Percentiles rank a stretch among this genome's conserved stretches.
Conservation (phyloP, 2,329 filamentous ascomycete species). For the Aspergillus japonicus region DNA sequence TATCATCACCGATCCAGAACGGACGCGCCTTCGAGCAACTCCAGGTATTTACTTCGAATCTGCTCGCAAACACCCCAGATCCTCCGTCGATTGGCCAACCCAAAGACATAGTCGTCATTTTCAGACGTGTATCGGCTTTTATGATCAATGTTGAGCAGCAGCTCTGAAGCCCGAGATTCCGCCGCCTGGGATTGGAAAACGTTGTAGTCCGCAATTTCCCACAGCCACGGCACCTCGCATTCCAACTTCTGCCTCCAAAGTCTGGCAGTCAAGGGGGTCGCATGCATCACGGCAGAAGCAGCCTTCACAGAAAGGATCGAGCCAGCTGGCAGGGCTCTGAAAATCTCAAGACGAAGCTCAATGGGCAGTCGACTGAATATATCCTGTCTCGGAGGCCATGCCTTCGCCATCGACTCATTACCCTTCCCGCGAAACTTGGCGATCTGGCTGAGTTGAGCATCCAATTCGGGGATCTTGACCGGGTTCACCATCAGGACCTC, state of each 20-base stretch:
- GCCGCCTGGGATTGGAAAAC: constrained; percentile 1
- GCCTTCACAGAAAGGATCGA: constrained; percentile 3
- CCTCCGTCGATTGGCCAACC: constrained; percentile 5
- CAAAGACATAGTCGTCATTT: constrained; percentile 1
- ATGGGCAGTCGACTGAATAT: not conserved
- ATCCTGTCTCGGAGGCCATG: not conserved
- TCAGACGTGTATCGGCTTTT: not conserved
- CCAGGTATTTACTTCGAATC: constrained; percentile 3
- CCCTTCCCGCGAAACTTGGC: not conserved
- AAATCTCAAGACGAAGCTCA: not conserved
- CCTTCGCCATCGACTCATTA: not conserved
- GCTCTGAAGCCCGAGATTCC: not conserved
- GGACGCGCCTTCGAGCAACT: not conserved
- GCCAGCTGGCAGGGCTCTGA: not conserved
- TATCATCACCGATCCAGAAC: no score
- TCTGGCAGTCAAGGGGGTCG: not conserved
- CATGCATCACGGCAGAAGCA: not conserved
- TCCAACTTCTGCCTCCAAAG: constrained; percentile 2
- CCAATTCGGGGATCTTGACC: not conserved
- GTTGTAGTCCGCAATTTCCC: not conserved
- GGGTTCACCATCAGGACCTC: not conserved
- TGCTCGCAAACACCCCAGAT: constrained; percentile 9
- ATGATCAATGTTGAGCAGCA: not conserved
- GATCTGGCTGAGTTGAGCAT: not conserved
- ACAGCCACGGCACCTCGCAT: constrained; percentile 5